phyloP scores from a whole-genome alignment of 371 early-diverging fungal genomes.

The Rhizomucor pusillus region DNA sequence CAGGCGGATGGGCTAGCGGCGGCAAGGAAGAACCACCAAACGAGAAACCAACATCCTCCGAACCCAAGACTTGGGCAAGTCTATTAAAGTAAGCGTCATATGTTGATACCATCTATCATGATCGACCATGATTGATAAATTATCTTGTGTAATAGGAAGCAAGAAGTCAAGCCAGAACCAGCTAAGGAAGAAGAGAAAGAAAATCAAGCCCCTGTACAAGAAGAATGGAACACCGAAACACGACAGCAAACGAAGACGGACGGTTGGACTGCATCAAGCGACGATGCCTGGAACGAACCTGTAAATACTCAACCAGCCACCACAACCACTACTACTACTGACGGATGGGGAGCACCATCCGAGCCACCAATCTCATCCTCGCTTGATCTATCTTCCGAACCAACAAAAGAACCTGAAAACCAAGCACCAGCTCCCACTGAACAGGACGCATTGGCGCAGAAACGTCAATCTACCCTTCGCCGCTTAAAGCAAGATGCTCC shows the following conservation, averaged over 20 bases:
- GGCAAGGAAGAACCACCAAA: too few relatives aligned
- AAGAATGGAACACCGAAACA: too few relatives aligned
- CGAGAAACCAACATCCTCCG: slow-evolving; percentile 26
- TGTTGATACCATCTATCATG: not conserved
- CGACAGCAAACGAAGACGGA: slow-evolving; percentile 3
- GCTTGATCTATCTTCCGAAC: slow-evolving; percentile 4
- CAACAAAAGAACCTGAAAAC: slow-evolving; percentile 1
- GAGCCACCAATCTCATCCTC: not conserved
- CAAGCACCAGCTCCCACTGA: slow-evolving; percentile 5
- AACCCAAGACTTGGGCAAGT: slow-evolving; percentile 69
- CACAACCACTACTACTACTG: slow-evolving; percentile 9
- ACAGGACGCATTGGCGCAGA: too few relatives aligned
- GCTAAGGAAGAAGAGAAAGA: slow-evolving; percentile 13
- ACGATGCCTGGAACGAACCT: not conserved
- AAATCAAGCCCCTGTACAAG: slow-evolving; percentile 6
- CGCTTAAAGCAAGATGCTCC: slow-evolving; percentile 82
- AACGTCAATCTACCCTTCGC: slow-evolving; percentile 25
- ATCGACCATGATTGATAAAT: not conserved
- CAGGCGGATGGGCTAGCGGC: not conserved
- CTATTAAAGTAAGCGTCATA: slow-evolving; percentile 62
- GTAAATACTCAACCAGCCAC: slow-evolving; percentile 5
- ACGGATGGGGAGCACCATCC: slow-evolving; percentile 22
- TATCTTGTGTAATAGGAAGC: too few relatives aligned
- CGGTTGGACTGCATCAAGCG: slow-evolving; percentile 11
- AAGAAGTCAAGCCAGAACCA: slow-evolving; percentile 11